phyloP scores from a whole-genome alignment of 805 yeast genomes.

The Suhomyces vadensis region DNA sequence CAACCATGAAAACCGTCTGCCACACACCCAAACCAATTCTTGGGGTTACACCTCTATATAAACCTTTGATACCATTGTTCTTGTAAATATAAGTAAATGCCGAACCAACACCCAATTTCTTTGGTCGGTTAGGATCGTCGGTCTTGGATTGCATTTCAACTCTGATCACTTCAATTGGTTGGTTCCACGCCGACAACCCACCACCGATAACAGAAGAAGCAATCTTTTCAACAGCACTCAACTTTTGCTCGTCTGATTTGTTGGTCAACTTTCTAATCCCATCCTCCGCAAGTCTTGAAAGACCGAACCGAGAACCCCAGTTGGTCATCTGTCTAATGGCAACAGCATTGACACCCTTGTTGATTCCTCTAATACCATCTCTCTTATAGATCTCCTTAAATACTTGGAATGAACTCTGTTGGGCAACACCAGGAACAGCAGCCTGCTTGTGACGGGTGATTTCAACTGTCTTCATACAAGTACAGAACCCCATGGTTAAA shows the following conservation, averaged over 20 bases:
- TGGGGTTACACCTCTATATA: conserved; percentile 96
- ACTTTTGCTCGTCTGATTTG: conserved; percentile 57
- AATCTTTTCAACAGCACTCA: conserved; percentile 78
- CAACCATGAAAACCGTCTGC: conserved; percentile 99
- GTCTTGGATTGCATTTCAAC: conserved; percentile 98
- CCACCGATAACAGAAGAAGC: conserved; percentile 90
- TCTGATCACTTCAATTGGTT: conserved; percentile 96
- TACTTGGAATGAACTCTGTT: conserved; percentile 77
- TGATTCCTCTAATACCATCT: conserved; percentile 93
- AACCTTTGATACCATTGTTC: conserved; percentile 83
- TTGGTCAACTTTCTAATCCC: conserved; percentile 64
- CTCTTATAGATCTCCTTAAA: conserved; percentile 78
- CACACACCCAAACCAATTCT: conserved; percentile 95
- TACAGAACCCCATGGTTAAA: conserved; percentile 95
- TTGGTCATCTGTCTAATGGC: conserved; percentile 99
- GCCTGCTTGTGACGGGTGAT: conserved; percentile 86
- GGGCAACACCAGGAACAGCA: conserved; percentile 57
- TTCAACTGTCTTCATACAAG: conserved; percentile 98
- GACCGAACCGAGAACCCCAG: conserved; percentile 98
- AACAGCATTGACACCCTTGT: conserved; percentile 97
- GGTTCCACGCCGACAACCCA: conserved; percentile 97
- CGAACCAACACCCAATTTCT: conserved; percentile 74
- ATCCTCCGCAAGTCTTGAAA: conserved; percentile 89
- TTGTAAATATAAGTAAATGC: conserved; percentile 82
- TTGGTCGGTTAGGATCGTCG: conserved; percentile 93